Evolutionary conservation across 306 rosid genomes (phyloP), one percentile per base, ranked within the genome.

Genomic region (Dalbergia cultrata): DNA sequence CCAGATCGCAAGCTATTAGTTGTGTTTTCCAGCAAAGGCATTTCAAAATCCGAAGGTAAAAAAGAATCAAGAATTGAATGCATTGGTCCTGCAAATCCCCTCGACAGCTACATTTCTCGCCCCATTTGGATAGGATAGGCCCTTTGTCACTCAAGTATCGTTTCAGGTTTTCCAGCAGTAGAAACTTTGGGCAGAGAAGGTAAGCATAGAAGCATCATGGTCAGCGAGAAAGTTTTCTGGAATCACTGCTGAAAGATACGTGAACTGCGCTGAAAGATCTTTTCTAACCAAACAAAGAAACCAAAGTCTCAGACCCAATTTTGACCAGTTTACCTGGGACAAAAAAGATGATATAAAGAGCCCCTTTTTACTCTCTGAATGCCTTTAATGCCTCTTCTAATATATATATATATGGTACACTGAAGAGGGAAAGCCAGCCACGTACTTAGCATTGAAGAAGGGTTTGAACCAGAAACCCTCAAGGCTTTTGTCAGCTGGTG

Each of bases 401-500:
- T 68, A 26, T 77, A 39, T 54, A n/a, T 44, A 47, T 13, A 47
- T n/a, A 61, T 45, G 35, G 83, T 68, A 69, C 88, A 50, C 22
- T 72, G 60, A 16, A 77, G 70, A 49, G 72, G 22, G 59, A 9
- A 11, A 47, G 16, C 53, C 53, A 47, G 16, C 53, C 53, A 47
- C 53, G 13, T 47, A 41, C 17, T 66, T 60, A 44, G 70, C 21
- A 52, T 31, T 37, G 60, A 88, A 56, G 39, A 52, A 83, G 67
- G 83, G 52, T 84, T 85, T 81, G 77, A 81, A 61, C 70, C 54
- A 43, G 76, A 71, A 74, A 47, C 58, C 76, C 31, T 85, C 85
- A 88, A 85, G 89, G 70, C 82, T 57, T 37, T 80, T 89, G 88
- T 89, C 88, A 85, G 87, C 82, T 72, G 57, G 89, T 86, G 57